A percentile compares a stretch with the other conserved stretches of the same genome.
Conservation (phyloP, 495 filamentous ascomycete species). For the Poronia punctata region DNA sequence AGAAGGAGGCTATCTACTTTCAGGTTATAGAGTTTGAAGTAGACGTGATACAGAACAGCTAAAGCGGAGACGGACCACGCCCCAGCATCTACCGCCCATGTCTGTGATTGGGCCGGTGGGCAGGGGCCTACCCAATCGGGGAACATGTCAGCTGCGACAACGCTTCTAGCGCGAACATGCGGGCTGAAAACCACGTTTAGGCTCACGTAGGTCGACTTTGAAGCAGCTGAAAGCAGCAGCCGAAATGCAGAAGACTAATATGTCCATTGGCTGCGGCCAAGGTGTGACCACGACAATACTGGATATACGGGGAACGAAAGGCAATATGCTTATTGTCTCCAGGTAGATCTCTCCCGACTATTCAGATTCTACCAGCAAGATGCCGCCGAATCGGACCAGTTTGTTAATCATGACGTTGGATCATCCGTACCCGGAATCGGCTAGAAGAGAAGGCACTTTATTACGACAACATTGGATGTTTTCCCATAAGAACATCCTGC, state of each 20-base stretch:
- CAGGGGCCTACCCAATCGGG: constrained; percentile 17
- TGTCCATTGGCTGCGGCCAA: constrained; percentile 11
- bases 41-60: constrained; percentile 11
- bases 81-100: background rate
- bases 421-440: too few relatives aligned
- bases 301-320: constrained; percentile 1
- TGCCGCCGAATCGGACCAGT: too few relatives aligned
- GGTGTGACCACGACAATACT: constrained; percentile 2
- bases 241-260: constrained; percentile 20
- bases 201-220: constrained; percentile 12
- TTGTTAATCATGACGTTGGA: too few relatives aligned
- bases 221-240: constrained; percentile 24
- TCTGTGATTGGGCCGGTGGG: constrained; percentile 16
- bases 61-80: constrained; percentile 18
- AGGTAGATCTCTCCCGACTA: too few relatives aligned
- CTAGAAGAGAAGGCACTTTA: too few relatives aligned
- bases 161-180: constrained; percentile 13
- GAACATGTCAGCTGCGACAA: constrained; percentile 23
- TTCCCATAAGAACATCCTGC: too few relatives aligned
- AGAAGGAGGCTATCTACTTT: constrained; percentile 8
- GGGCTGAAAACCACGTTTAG: constrained; percentile 23
- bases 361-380: too few relatives aligned
- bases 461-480: too few relatives aligned
- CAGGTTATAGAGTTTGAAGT: constrained; percentile 11
- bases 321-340: constrained; percentile 2